phyloP scores from a whole-genome alignment of 2,329 filamentous ascomycete species.

The Niveomyces coronatus region DNA sequence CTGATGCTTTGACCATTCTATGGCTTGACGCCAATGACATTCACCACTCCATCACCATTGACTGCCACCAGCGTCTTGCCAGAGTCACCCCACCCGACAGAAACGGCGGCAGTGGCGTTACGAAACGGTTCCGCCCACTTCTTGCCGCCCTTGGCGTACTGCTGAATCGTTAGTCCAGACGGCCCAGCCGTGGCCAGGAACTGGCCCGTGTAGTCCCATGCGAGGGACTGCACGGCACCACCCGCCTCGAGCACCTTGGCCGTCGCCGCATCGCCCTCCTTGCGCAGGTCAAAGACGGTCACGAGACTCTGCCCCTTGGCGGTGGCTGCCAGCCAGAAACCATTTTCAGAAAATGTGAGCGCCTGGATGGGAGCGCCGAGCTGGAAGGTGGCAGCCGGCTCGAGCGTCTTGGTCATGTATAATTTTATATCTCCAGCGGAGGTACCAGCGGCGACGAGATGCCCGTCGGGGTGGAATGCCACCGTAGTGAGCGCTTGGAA shows the following conservation, averaged over 20 bases:
- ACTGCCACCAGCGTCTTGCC: conserved; percentile 68
- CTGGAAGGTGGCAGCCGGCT: conserved; percentile 64
- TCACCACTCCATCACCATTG: conserved; percentile 65
- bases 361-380: conserved; percentile 61
- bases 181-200: conserved; percentile 76
- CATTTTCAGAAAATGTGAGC: conserved; percentile 88
- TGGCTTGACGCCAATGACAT: conserved; percentile 52
- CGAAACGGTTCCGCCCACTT: conserved; percentile 79
- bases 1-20: conserved; percentile 15
- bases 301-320: conserved; percentile 68
- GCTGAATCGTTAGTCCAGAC: conserved; percentile 74
- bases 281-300: conserved; percentile 85
- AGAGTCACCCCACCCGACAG: conserved; percentile 66
- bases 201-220: conserved; percentile 93
- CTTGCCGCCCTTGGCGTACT: conserved; percentile 81
- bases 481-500: conserved; percentile 66
- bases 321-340: conserved; percentile 84
- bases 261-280: conserved; percentile 70
- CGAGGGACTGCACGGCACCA: conserved; percentile 61
- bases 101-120: conserved; percentile 61
- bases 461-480: conserved; percentile 93
- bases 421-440: conserved; percentile 72
- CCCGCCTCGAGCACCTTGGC: conserved; percentile 83
- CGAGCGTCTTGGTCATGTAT: conserved; percentile 74
- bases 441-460: conserved; percentile 81